These are phyloP conservation scores for Lasiosphaeriaceae sp. DNA, from an alignment of 495 filamentous ascomycete genomes.

Conservation along the genomic window DNA sequence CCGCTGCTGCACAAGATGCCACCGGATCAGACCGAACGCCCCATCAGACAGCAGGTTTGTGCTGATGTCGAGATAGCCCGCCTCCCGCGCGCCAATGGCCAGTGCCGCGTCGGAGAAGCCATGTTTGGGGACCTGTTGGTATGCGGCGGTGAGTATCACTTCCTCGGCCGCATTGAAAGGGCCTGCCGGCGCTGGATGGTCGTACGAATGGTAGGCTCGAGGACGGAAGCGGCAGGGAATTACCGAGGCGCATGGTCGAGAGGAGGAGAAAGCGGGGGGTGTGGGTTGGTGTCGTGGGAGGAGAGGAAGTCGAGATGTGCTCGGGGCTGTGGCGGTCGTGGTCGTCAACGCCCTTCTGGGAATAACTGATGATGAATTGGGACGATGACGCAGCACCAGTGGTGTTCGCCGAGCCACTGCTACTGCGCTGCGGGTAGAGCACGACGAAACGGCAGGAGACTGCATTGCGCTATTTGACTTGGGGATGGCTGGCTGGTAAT, in stretches of 20 bases:
- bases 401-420: slow-evolving; percentile 11
- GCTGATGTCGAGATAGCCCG: slow-evolving; percentile 81
- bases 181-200: slow-evolving; percentile 10
- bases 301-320: neutral
- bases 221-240: neutral
- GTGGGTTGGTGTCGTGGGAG: neutral
- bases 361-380: neutral
- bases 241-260: neutral
- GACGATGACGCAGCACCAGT: slow-evolving; percentile 6
- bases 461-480: neutral
- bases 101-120: slow-evolving; percentile 76
- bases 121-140: slow-evolving; percentile 71
- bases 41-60: slow-evolving; percentile 75
- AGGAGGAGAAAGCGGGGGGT: neutral
- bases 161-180: slow-evolving; percentile 69
- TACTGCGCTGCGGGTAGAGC: slow-evolving; percentile 2
- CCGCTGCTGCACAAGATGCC: slow-evolving; percentile 68
- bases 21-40: slow-evolving; percentile 76
- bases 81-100: slow-evolving; percentile 71
- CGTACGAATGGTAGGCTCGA: slow-evolving; percentile 17
- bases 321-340: neutral
- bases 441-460: neutral
- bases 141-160: slow-evolving; percentile 74
- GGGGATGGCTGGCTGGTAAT: no score
- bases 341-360: neutral